A percentile compares a stretch with the other conserved stretches of the same genome.
phyloP scores from a whole-genome alignment of 257 asterid species.

The Leonotis leonurus region DNA sequence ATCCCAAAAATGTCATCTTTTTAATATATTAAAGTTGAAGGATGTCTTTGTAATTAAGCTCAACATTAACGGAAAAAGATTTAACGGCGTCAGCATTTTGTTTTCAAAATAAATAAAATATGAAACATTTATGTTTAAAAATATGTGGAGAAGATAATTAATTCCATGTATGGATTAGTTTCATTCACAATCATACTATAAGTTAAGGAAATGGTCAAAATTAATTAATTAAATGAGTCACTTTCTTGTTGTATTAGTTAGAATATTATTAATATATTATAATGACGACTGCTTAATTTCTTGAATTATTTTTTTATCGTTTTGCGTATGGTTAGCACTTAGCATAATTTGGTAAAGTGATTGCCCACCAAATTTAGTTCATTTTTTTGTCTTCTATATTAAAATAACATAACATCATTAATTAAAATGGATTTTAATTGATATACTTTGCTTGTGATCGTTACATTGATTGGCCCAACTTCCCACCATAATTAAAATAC shows the following conservation, averaged over 20 bases:
- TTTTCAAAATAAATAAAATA: neutral
- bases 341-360: slow-evolving; percentile 9
- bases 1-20: too few relatives aligned
- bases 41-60: neutral
- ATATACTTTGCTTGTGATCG: slow-evolving; percentile 6
- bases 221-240: neutral
- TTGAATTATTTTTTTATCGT: neutral
- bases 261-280: too few relatives aligned
- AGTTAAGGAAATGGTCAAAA: neutral
- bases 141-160: neutral
- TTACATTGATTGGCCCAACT: too few relatives aligned
- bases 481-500: too few relatives aligned
- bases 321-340: neutral
- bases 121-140: neutral
- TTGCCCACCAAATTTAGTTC: slow-evolving; percentile 17
- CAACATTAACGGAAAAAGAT: neutral
- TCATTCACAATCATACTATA: neutral
- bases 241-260: slow-evolving; percentile 4
- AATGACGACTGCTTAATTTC: neutral
- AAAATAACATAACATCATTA: neutral
- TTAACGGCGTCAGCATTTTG: neutral
- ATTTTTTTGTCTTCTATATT: neutral
- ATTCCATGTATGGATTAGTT: neutral
- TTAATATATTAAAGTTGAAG: too few relatives aligned
- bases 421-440: neutral